These are phyloP conservation scores for Chiua sp. DNA, from an alignment of 1,284 basidiomycete species.

Conservation along the genomic window DNA sequence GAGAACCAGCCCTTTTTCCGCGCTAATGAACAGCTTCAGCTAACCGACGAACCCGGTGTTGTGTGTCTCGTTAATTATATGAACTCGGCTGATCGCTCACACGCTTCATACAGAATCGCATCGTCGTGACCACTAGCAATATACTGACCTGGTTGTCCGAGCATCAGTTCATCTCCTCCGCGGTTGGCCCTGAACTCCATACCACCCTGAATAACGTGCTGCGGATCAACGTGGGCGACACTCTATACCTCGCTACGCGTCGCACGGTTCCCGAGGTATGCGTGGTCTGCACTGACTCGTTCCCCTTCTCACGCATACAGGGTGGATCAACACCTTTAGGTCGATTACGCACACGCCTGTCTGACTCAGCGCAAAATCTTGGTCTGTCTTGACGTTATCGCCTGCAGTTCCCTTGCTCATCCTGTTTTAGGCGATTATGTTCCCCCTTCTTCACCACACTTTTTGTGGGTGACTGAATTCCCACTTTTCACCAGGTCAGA, in stretches of 20 bases:
- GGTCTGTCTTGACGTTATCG: slow-evolving; percentile 49
- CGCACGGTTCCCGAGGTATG: slow-evolving; percentile 51
- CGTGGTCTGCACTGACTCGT: slow-evolving; percentile 11
- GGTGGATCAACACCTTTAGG: slow-evolving; percentile 89
- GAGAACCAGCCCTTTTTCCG: slow-evolving; percentile 44
- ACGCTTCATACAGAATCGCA: slow-evolving; percentile 47
- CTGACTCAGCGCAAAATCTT: slow-evolving; percentile 62
- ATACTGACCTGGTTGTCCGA: slow-evolving; percentile 51
- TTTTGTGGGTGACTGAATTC: slow-evolving; percentile 96
- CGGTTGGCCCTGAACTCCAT: slow-evolving; percentile 31
- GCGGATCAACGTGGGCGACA: slow-evolving; percentile 42
- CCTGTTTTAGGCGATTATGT: slow-evolving; percentile 53
- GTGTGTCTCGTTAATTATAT: slow-evolving; percentile 34
- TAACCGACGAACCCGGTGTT: slow-evolving; percentile 37
- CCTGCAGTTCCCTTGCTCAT: slow-evolving; percentile 10
- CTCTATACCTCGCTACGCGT: slow-evolving; percentile 55
- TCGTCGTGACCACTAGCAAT: slow-evolving; percentile 50
- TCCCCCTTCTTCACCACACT: slow-evolving; percentile 70
- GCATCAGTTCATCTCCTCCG: slow-evolving; percentile 36
- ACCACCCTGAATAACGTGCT: slow-evolving; percentile 34
- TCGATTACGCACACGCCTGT: slow-evolving; percentile 70
- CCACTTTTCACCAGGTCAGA: slow-evolving; percentile 92
- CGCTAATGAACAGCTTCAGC: slow-evolving; percentile 43
- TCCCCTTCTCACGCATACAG: slow-evolving; percentile 45
- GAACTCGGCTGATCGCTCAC: slow-evolving; percentile 13